These are phyloP conservation scores for Talaromyces stipitatus DNA, from an alignment of 495 filamentous ascomycete species.

Conservation along the genomic window DNA sequence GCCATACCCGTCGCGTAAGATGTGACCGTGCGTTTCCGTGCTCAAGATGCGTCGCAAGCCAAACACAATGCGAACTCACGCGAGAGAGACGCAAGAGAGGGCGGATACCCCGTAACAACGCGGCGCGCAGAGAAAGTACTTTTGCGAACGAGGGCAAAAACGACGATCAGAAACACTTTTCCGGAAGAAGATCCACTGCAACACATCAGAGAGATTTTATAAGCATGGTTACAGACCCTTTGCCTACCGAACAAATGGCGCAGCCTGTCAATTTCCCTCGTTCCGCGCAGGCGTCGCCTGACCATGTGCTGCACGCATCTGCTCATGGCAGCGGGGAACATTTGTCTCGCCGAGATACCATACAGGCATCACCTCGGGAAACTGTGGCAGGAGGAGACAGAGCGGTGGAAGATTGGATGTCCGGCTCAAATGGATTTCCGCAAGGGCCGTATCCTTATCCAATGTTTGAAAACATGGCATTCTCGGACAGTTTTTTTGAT, in stretches of 20 bases:
- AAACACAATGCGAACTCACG: constrained; percentile 37
- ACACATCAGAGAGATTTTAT: constrained; percentile 2
- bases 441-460: background rate
- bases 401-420: constrained; percentile 9
- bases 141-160: background rate
- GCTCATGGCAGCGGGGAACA: constrained; percentile 28
- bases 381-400: constrained; percentile 7
- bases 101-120: constrained; percentile 27
- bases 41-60: constrained; percentile 36
- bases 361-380: constrained; percentile 9
- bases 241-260: background rate
- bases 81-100: constrained; percentile 39
- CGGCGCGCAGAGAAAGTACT: background rate
- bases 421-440: constrained; percentile 4
- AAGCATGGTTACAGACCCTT: constrained; percentile 5
- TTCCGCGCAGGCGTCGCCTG: background rate
- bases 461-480: constrained; percentile 1
- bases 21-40: constrained; percentile 43
- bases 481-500: constrained; percentile 3
- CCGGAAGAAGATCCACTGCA: constrained; percentile 7
- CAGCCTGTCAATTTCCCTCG: background rate
- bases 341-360: constrained; percentile 15
- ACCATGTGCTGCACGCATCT: constrained; percentile 8
- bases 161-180: constrained; percentile 5
- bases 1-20: constrained; percentile 38